phyloP scores from a whole-genome alignment of 192 early-diverging fungal genomes.

The Coemansia sp. region DNA sequence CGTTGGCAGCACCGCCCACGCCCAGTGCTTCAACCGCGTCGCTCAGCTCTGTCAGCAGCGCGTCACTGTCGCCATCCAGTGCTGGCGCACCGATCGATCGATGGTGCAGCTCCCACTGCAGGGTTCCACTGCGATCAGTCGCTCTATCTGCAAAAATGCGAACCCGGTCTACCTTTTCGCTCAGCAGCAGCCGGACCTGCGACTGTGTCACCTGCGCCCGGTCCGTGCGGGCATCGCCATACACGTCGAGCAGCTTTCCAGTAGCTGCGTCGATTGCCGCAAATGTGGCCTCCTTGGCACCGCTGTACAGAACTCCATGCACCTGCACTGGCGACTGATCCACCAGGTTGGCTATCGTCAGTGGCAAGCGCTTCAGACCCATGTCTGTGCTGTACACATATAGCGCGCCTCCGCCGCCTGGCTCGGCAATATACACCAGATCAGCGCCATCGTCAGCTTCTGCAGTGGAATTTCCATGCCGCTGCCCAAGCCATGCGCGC shows the following conservation, averaged over 20 bases:
- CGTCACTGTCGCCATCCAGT: slow-evolving; percentile 36
- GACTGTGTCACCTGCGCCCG: slow-evolving; percentile 4
- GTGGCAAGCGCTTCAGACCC: slow-evolving; percentile 59
- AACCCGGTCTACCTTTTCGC: slow-evolving; percentile 37
- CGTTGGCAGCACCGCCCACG: slow-evolving; percentile 14
- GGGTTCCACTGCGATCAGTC: slow-evolving; percentile 1
- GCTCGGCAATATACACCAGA: slow-evolving; percentile 47
- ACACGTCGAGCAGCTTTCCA: slow-evolving; percentile 60
- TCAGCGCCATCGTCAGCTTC: slow-evolving; percentile 7
- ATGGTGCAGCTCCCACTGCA: slow-evolving; percentile 49
- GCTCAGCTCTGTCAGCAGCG: slow-evolving; percentile 52
- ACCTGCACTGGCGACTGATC: slow-evolving; percentile 57
- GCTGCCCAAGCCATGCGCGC: slow-evolving; percentile 29
- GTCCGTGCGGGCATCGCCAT: slow-evolving; percentile 51
- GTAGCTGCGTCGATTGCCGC: slow-evolving; percentile 67
- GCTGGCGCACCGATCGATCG: slow-evolving; percentile 28
- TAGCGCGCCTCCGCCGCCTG: slow-evolving; percentile 45
- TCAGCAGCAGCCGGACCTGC: slow-evolving; percentile 26
- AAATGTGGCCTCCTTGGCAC: slow-evolving; percentile 64
- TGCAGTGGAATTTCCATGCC: not conserved
- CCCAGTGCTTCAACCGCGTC: slow-evolving; percentile 58
- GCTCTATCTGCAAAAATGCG: slow-evolving; percentile 24
- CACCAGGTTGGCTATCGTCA: slow-evolving; percentile 70
- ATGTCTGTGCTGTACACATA: slow-evolving; percentile 38
- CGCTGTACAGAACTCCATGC: slow-evolving; percentile 62